Evolutionary conservation across 305 asterid genomes (phyloP), one percentile per base, ranked within the genome.

Genomic region (Fraxinus floribunda): DNA sequence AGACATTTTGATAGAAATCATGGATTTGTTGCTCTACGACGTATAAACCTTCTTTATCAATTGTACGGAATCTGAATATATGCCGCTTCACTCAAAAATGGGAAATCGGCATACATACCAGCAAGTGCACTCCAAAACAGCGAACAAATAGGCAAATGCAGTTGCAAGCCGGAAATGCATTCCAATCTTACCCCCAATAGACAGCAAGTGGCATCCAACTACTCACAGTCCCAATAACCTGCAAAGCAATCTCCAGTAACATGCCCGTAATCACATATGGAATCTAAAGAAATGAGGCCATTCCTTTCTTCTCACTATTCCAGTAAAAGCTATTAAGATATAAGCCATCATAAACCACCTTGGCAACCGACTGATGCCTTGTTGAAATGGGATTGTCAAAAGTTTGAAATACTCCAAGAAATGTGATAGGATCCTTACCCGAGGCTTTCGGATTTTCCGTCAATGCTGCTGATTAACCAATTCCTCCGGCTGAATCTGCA

Each of bases 201-300:
- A 88, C 44, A 0, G 89, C 84, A 4, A 81, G 88, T 13, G 97
- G 98, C 93, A 92, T 87, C 97, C 94, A 91, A 13, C 92, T 91
- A 86, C 95, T 94, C 82, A 91, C 92, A 0, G 91, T 90, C 52
- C 96, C 97, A 1, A 89, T 79, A 20, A 91, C 92, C 89, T 95
- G 97, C 87, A 95, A 83, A 3, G 91, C 90, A n/a, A 92, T 93
- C 89, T 93, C 98, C 26, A 92, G 85, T 57, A 95, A 89, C 97
- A 92, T 88, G 13, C 98, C 98, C 90, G 82, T 91, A 79, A 95
- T 93, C 86, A 95, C 95, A n/a, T n/a, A 60, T 93, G 96, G 85
- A 91, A 95, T 83, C 98, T 85, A 77, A 95, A 92, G 87, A 88
- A 95, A 85, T 95, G 97, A 2, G 98, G 98, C 95, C 96, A 95